Conservation (phyloP, 176 grass and related monocot species). For the Hsuehochloa calcarea region DNA sequence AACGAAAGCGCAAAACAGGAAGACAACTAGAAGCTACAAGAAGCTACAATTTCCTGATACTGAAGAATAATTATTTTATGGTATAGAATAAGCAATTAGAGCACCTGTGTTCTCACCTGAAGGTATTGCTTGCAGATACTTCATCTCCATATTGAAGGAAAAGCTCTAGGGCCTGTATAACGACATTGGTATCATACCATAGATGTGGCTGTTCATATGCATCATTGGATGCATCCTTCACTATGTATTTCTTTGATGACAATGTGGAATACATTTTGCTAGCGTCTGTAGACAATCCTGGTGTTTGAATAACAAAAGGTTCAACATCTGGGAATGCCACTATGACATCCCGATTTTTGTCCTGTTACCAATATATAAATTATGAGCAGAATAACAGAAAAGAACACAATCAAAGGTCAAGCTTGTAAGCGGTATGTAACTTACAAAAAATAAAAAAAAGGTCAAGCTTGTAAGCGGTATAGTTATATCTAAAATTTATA, state of each 20-base stretch:
- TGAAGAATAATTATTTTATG: neutral
- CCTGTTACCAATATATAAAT: slow-evolving; percentile 45
- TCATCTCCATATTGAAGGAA: slow-evolving; percentile 77
- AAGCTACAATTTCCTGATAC: neutral
- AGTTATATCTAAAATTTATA: neutral
- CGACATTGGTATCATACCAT: slow-evolving; percentile 66
- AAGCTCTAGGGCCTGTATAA: slow-evolving; percentile 61
- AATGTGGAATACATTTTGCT: slow-evolving; percentile 7
- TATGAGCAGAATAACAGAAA: slow-evolving; percentile 21
- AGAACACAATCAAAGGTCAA: neutral
- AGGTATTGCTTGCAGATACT: slow-evolving; percentile 60
- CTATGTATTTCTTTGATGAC: slow-evolving; percentile 8
- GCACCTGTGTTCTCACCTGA: slow-evolving; percentile 50
- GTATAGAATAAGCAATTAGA: slow-evolving; percentile 16
- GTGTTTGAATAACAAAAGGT: slow-evolving; percentile 61
- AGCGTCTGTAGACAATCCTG: slow-evolving; percentile 17
- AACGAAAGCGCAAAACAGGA: neutral
- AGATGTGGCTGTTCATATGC: slow-evolving; percentile 84
- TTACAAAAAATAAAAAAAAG: neutral
- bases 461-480: neutral
- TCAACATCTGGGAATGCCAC: slow-evolving; percentile 89
- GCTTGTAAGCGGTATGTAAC: neutral
- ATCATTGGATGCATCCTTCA: slow-evolving; percentile 39
- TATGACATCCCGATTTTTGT: slow-evolving; percentile 89
- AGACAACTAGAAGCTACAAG: neutral